Evolutionary conservation across 345 rosid genomes (phyloP).

Genomic region (Eucalyptus sp.): DNA sequence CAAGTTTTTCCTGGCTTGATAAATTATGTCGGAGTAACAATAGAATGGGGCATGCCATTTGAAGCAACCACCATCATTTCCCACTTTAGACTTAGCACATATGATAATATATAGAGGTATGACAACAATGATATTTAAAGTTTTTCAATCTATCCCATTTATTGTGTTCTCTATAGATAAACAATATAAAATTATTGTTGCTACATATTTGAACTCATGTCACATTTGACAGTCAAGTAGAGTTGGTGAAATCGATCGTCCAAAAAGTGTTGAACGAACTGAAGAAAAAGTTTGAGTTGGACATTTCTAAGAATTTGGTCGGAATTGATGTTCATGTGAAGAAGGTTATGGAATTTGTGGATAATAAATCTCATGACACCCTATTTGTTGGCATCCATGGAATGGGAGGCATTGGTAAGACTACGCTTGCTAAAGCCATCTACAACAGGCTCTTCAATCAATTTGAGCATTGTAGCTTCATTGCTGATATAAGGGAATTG

Average conservation of each 20-base stretch:
- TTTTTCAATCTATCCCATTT: background rate
- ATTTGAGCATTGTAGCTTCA: background rate
- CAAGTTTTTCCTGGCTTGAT: no score
- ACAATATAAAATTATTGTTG: background rate
- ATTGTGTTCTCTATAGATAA: background rate
- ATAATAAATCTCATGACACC: background rate
- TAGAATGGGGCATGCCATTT: no score
- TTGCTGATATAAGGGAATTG: background rate
- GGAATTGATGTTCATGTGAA: background rate
- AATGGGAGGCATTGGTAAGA: background rate
- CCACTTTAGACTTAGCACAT: no score
- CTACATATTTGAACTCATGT: background rate
- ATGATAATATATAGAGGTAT: background rate
- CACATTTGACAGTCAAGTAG: background rate
- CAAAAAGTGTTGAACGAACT: background rate
- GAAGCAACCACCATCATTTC: no score
- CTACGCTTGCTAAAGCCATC: background rate
- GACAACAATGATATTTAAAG: background rate
- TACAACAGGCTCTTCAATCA: background rate
- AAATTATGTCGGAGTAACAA: no score
- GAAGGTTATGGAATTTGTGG: accelerated
- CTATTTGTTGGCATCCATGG: background rate
- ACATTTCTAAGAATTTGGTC: background rate
- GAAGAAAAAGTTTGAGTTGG: background rate
- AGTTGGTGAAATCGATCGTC: background rate